Evolutionary conservation across 768 basidiomycete species (phyloP).

Genomic region (Lentinula aciculospora): DNA sequence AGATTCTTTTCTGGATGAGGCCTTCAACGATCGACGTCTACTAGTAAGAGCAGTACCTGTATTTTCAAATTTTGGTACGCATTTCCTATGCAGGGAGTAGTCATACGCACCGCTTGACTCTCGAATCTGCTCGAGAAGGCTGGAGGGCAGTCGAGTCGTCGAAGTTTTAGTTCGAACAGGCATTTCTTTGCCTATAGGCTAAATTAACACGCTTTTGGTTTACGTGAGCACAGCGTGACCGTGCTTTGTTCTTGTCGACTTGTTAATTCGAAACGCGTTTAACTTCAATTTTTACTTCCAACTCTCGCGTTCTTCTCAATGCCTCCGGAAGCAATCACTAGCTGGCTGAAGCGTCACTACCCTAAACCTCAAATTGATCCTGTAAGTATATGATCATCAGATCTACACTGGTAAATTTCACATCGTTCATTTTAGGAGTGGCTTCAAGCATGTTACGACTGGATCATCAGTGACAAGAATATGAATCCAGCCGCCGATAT

Average conservation of each 20-base stretch:
- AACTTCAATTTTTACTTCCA: neutral
- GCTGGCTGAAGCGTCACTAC: constrained; percentile 54
- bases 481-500: constrained; percentile 44
- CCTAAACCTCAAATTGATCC: constrained; percentile 60
- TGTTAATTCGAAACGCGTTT: neutral
- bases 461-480: constrained; percentile 45
- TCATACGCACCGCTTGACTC: constrained; percentile 6
- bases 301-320: constrained; percentile 15
- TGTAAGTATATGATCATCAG: constrained; percentile 28
- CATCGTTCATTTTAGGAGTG: constrained; percentile 49
- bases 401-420: neutral
- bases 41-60: constrained; percentile 8
- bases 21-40: constrained; percentile 14
- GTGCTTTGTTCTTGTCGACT: neutral
- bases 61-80: neutral
- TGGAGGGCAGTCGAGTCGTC: constrained; percentile 32
- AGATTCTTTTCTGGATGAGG: constrained; percentile 50
- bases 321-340: constrained; percentile 28
- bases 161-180: constrained; percentile 26
- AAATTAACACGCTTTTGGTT: neutral
- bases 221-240: constrained; percentile 1
- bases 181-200: constrained; percentile 3
- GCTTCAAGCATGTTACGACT: constrained; percentile 68
- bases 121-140: constrained; percentile 24
- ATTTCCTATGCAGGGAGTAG: neutral